Evolutionary conservation across 2,329 filamentous ascomycete genomes (phyloP), one percentile per base, ranked within the genome.

Genomic region (Colletotrichum eleusines): DNA sequence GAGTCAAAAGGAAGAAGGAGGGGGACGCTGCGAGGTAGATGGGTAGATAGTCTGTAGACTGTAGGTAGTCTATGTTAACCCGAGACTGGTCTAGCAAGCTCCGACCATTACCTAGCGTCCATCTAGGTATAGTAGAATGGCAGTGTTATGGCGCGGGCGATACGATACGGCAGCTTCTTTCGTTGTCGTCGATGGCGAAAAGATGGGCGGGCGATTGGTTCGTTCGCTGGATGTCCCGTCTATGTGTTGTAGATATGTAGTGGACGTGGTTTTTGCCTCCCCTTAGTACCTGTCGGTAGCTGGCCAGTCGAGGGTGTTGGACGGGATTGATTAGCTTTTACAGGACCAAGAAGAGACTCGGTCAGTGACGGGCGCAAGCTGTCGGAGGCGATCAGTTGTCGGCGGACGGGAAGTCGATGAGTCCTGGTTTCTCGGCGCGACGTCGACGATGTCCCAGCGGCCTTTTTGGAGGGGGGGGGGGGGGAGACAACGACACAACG

Each of bases 1-100:
- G n/a, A 28, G 33, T 40, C 59, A 31, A 33, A n/a, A 20, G 7
- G 31, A 31, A 28, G 40, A 8, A 28, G 16, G 23, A 33, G 23
- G 31, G 14, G 26, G 26, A 28, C 14, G 20, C 40, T 60, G 20
- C 44, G 42, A 48, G 31, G 50, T n/a, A n/a, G n/a, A n/a, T n/a
- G n/a, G n/a, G n/a, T n/a, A n/a, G n/a, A n/a, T n/a, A n/a, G n/a
- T n/a, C n/a, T n/a, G n/a, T n/a, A n/a, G n/a, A n/a, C n/a, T n/a
- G n/a, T n/a, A n/a, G n/a, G n/a, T 40, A n/a, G 28, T 33, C 42
- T 62, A n/a, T 51, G 59, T n/a, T 62, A 62, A 51, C 33, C 59
- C 23, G 44, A 44, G 51, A 31, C 28, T n/a, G 44, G 44, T 51
- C 59, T 40, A 40, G 46, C 46, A 28, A 51, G 23, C 16, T 50